These are phyloP conservation scores for Kitagawia praeruptora DNA, from an alignment of 129 eudicot species.

Conservation along the genomic window DNA sequence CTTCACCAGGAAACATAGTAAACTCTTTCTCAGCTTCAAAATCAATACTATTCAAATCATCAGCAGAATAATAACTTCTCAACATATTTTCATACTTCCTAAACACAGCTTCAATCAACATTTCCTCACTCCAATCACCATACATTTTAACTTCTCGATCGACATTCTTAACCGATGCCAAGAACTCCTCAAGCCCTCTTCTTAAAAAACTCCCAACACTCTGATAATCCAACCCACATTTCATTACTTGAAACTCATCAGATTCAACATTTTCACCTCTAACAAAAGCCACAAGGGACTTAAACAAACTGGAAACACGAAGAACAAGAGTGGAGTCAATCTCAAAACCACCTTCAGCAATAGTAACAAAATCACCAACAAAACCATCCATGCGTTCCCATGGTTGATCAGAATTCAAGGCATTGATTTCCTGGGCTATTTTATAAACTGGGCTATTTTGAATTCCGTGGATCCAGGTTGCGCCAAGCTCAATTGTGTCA, in stretches of 20 bases:
- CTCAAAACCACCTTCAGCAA: slow-evolving; percentile 57
- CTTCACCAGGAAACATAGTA: slow-evolving; percentile 72
- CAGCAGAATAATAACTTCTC: slow-evolving; percentile 59
- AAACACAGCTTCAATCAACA: slow-evolving; percentile 54
- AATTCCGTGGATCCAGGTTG: slow-evolving; percentile 98
- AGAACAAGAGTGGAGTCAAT: slow-evolving; percentile 41
- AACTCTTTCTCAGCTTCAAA: slow-evolving; percentile 75
- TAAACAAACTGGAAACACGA: slow-evolving; percentile 42
- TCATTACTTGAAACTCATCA: slow-evolving; percentile 5
- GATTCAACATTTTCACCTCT: slow-evolving; percentile 27
- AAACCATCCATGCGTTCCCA: slow-evolving; percentile 91
- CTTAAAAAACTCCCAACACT: slow-evolving; percentile 63
- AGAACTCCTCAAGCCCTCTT: slow-evolving; percentile 43
- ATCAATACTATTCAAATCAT: slow-evolving; percentile 51
- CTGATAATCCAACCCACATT: slow-evolving; percentile 8
- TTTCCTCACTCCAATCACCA: slow-evolving; percentile 38
- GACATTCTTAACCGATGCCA: slow-evolving; percentile 26
- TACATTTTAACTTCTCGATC: slow-evolving; percentile 8
- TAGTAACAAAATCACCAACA: slow-evolving; percentile 40
- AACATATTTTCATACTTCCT: slow-evolving; percentile 60
- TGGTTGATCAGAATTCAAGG: slow-evolving; percentile 51
- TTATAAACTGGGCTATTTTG: slow-evolving; percentile 69
- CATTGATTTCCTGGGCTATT: slow-evolving; percentile 52
- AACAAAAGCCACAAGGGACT: slow-evolving; percentile 45
- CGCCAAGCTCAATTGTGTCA: slow-evolving; percentile 78